A percentile compares a stretch with the other conserved stretches of the same genome.
Conservation (phyloP, 768 basidiomycete genomes). For the Pleurotus platypus region DNA sequence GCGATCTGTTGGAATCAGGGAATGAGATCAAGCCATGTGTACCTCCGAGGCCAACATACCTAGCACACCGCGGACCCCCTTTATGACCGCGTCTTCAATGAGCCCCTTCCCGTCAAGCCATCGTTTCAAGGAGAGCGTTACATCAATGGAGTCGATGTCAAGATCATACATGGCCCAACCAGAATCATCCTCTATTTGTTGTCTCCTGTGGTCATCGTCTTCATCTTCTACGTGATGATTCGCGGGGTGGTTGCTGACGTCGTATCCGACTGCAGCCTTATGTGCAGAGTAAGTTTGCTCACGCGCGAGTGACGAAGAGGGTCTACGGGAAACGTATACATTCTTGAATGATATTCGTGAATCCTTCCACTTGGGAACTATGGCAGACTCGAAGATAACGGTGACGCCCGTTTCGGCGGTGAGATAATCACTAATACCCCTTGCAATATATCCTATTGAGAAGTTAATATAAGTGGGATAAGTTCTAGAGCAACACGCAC, state of each 20-base stretch:
- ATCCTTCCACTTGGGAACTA: constrained; percentile 97
- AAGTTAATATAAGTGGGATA: not conserved
- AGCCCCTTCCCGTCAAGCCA: constrained; percentile 98
- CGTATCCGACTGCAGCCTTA: constrained; percentile 65
- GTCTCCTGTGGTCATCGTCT: constrained; percentile 54
- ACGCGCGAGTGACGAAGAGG: constrained; percentile 24
- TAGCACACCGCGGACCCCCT: constrained; percentile 90
- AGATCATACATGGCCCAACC: constrained; percentile 93
- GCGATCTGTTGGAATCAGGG: constrained; percentile 58
- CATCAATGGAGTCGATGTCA: constrained; percentile 92
- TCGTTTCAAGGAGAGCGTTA: constrained; percentile 82
- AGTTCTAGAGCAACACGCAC: constrained; percentile 32
- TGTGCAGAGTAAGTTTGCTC: constrained; percentile 32
- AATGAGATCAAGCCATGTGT: not conserved
- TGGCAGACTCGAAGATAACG: constrained; percentile 95
- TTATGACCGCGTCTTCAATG: constrained; percentile 85
- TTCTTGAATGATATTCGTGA: constrained; percentile 96
- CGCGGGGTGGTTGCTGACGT: constrained; percentile 73
- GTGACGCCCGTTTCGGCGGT: constrained; percentile 92
- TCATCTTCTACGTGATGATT: constrained; percentile 51
- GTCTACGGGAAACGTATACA: constrained; percentile 87
- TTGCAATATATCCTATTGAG: constrained; percentile 72
- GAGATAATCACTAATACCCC: constrained; percentile 86
- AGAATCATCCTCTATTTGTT: constrained; percentile 43
- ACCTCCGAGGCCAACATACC: constrained; percentile 45